Evolutionary conservation across 148 eudicot species (phyloP).

Genomic region (Rhododendron ferrugineum): DNA sequence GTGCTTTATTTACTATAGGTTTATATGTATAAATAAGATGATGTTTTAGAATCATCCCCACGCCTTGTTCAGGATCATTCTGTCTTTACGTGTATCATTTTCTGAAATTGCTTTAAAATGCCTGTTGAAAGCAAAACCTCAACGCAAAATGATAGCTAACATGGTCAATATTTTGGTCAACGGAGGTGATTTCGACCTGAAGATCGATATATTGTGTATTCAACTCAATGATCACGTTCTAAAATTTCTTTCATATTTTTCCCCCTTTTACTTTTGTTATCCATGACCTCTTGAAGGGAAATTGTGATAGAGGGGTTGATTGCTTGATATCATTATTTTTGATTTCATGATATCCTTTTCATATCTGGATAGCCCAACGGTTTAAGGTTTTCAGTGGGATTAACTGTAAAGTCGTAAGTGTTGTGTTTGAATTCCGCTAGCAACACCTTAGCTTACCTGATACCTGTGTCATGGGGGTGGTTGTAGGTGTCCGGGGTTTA

Average conservation of each 20-base stretch:
- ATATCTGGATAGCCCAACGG: background rate
- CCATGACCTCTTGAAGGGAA: background rate
- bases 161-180: background rate
- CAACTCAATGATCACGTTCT: background rate
- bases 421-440: background rate
- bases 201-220: background rate
- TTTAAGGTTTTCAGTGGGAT: background rate
- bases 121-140: background rate
- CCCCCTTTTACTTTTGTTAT: background rate
- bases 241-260: background rate
- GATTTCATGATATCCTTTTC: background rate
- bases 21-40: background rate
- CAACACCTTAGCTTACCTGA: background rate
- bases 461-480: background rate
- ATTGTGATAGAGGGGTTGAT: background rate
- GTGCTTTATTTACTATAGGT: background rate
- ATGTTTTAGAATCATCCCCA: background rate
- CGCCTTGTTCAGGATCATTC: background rate
- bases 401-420: background rate
- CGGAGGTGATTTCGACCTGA: background rate
- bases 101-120: background rate
- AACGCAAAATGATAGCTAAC: background rate
- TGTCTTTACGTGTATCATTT: background rate
- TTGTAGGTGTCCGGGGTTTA: background rate
- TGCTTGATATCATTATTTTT: background rate